Conservation (phyloP, 495 filamentous ascomycete species). For the Annulohypoxylon moriforme region DNA sequence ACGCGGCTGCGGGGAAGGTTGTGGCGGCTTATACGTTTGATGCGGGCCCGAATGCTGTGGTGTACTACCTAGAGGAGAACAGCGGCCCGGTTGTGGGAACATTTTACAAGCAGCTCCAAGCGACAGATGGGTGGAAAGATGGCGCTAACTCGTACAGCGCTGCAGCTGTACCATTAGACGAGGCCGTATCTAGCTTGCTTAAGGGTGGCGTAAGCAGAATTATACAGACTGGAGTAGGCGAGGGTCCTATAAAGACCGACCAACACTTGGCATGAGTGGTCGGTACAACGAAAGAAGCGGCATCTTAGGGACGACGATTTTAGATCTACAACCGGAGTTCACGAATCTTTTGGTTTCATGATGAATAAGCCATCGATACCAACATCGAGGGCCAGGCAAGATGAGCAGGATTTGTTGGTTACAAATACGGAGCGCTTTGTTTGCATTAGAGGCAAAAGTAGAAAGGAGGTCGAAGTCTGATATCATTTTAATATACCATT, state of each 20-base stretch:
- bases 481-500: constrained; percentile 10
- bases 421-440: constrained; percentile 6
- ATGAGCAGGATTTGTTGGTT: constrained; percentile 3
- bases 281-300: neutral
- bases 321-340: neutral
- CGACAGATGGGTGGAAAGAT: constrained; percentile 71
- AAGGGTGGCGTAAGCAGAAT: constrained; percentile 85
- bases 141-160: constrained; percentile 58
- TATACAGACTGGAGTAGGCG: constrained; percentile 90
- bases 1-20: constrained; percentile 73
- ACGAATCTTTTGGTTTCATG: neutral
- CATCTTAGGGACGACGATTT: neutral
- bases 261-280: constrained; percentile 69
- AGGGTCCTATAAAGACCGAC: constrained; percentile 82
- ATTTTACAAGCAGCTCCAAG: constrained; percentile 67
- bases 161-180: constrained; percentile 65
- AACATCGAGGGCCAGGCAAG: neutral
- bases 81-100: constrained; percentile 75
- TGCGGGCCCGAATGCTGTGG: constrained; percentile 94
- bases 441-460: neutral
- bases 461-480: neutral
- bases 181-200: constrained; percentile 67
- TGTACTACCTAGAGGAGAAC: constrained; percentile 90
- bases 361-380: neutral
- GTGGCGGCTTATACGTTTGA: constrained; percentile 97